Percentiles rank a stretch among this genome's conserved stretches.
These are phyloP conservation scores for Hypoxylon lenormandii DNA, from an alignment of 495 filamentous ascomycete genomes.

Conservation along the genomic window DNA sequence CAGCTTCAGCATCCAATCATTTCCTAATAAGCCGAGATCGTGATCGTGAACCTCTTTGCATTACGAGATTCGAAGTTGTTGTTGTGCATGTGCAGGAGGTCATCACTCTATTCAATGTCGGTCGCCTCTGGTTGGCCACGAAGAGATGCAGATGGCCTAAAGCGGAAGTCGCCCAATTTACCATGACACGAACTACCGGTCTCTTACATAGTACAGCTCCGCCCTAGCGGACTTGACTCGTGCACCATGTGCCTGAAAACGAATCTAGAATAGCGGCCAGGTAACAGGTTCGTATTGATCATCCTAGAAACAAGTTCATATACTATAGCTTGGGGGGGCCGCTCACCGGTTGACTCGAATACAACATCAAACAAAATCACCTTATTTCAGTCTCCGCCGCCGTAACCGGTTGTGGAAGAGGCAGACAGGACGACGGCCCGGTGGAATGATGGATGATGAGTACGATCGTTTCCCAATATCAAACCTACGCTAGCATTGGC, in stretches of 20 bases:
- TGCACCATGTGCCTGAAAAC: slow-evolving; percentile 24
- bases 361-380: slow-evolving; percentile 36
- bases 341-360: slow-evolving; percentile 40
- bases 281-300: slow-evolving; percentile 26
- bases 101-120: slow-evolving; percentile 40
- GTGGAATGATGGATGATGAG: slow-evolving; percentile 13
- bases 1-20: slow-evolving; percentile 16
- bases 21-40: slow-evolving; percentile 30
- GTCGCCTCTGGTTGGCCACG: slow-evolving; percentile 49
- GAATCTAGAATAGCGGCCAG: slow-evolving; percentile 31
- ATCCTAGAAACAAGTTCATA: slow-evolving; percentile 36
- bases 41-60: slow-evolving; percentile 34
- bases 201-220: too few relatives aligned
- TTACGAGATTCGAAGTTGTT: slow-evolving; percentile 35
- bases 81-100: slow-evolving; percentile 24
- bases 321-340: slow-evolving; percentile 31
- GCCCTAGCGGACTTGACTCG: slow-evolving; percentile 18
- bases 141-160: slow-evolving; percentile 49
- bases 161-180: slow-evolving; percentile 46
- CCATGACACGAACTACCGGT: slow-evolving; percentile 44
- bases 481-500: slow-evolving; percentile 21
- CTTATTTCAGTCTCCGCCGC: slow-evolving; percentile 2
- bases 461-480: slow-evolving; percentile 22
- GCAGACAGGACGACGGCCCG: slow-evolving; percentile 13
- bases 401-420: slow-evolving; percentile 33